These are phyloP conservation scores for Sarocladium kiliense DNA, from an alignment of 2,329 filamentous ascomycete species.

Conservation along the genomic window DNA sequence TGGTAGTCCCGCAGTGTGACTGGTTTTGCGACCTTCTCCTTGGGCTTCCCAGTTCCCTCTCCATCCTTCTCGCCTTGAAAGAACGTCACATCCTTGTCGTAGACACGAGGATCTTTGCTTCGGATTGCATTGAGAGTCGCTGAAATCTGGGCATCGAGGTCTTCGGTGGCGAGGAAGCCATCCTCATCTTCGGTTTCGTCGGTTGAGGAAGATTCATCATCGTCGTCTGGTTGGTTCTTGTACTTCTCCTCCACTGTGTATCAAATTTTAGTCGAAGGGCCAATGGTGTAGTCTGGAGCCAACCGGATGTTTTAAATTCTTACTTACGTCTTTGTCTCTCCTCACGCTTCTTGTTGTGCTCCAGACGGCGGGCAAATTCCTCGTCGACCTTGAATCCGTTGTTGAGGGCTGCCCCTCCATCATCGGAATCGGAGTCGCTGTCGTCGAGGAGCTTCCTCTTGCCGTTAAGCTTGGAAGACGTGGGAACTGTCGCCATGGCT, in stretches of 20 bases:
- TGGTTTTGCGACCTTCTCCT: slow-evolving; percentile 70
- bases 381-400: slow-evolving; percentile 75
- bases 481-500: slow-evolving; percentile 14
- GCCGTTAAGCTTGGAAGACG: slow-evolving; percentile 22
- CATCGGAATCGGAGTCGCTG: slow-evolving; percentile 43
- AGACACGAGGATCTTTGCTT: slow-evolving; percentile 85
- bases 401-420: slow-evolving; percentile 34
- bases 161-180: slow-evolving; percentile 78
- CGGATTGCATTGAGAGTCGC: slow-evolving; percentile 83
- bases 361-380: slow-evolving; percentile 83
- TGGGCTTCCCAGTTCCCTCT: slow-evolving; percentile 39
- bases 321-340: slow-evolving; percentile 65
- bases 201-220: slow-evolving; percentile 60
- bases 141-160: slow-evolving; percentile 80
- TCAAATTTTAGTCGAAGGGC: slow-evolving; percentile 16
- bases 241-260: slow-evolving; percentile 81
- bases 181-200: slow-evolving; percentile 88
- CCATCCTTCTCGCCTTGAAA: slow-evolving; percentile 47
- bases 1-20: slow-evolving; percentile 89
- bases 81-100: slow-evolving; percentile 75
- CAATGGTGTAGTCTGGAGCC: neutral
- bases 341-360: slow-evolving; percentile 96
- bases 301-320: no score
- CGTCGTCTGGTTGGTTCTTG: slow-evolving; percentile 39
- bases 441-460: slow-evolving; percentile 53